A percentile compares a stretch with the other conserved stretches of the same genome.
These are phyloP conservation scores for Sedum album DNA, from an alignment of 164 flowering plant genomes.

Conservation along the genomic window DNA sequence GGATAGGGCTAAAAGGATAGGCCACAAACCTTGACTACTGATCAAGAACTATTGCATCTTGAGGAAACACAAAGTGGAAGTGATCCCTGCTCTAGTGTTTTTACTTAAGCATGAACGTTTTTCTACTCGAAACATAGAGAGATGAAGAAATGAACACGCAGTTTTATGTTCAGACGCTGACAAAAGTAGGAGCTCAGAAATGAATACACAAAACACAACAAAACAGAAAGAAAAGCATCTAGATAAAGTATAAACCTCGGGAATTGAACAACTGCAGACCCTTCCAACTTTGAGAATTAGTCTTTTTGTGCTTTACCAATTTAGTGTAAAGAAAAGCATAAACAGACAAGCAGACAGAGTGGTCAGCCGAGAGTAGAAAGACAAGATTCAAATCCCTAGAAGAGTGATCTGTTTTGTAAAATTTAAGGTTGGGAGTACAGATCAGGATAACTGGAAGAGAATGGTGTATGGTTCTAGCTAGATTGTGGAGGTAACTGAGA, in stretches of 20 bases:
- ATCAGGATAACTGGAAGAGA: not conserved
- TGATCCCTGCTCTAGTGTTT: not conserved
- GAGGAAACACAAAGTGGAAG: conserved; percentile 3
- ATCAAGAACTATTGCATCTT: not conserved
- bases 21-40: conserved; percentile 2
- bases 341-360: conserved; percentile 1
- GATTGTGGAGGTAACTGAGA: not conserved
- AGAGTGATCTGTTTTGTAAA: not conserved
- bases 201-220: not conserved
- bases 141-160: not conserved
- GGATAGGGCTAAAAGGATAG: not conserved
- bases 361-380: not conserved
- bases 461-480: not conserved
- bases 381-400: not conserved
- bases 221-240: conserved; percentile 1
- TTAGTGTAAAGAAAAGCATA: not conserved
- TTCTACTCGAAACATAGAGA: not conserved
- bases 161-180: not conserved
- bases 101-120: not conserved
- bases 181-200: not conserved
- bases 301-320: not conserved
- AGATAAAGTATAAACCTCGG: conserved; percentile 2
- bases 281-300: not conserved
- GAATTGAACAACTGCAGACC: conserved; percentile 4
- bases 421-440: not conserved